phyloP scores from a whole-genome alignment of 768 basidiomycete species.

The Baorangia bicolor region DNA sequence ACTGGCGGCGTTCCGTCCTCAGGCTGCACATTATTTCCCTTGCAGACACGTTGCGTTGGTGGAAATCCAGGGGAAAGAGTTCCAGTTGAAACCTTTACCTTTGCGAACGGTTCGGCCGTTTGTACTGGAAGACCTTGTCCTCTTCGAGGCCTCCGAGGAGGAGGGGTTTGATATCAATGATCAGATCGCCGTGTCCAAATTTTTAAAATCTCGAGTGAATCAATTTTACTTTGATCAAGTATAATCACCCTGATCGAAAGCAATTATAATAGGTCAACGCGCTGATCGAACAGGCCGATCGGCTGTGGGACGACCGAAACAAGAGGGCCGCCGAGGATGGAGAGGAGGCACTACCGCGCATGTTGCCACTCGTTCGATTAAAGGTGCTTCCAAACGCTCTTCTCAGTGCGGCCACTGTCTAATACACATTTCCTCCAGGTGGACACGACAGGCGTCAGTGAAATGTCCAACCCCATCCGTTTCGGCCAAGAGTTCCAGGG shows the following conservation, averaged over 20 bases:
- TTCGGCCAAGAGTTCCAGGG: constrained; percentile 96
- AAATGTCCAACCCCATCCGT: constrained; percentile 93
- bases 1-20: not conserved
- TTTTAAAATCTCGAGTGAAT: constrained; percentile 65
- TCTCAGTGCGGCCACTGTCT: not conserved
- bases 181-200: constrained; percentile 81
- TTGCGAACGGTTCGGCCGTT: constrained; percentile 94
- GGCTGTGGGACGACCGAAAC: constrained; percentile 25
- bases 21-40: not conserved
- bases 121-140: constrained; percentile 76
- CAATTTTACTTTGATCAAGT: not conserved
- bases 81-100: constrained; percentile 80
- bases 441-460: constrained; percentile 86
- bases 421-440: constrained; percentile 47
- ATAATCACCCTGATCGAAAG: not conserved
- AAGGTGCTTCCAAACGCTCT: constrained; percentile 48
- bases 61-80: constrained; percentile 85
- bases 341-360: constrained; percentile 58
- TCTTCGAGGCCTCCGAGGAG: constrained; percentile 77
- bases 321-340: constrained; percentile 53
- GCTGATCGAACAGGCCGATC: constrained; percentile 76
- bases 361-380: constrained; percentile 86
- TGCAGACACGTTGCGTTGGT: constrained; percentile 87
- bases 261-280: constrained; percentile 57
- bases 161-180: constrained; percentile 75